phyloP scores from a whole-genome alignment of 805 yeast species.

The Peterozyma toletana region DNA sequence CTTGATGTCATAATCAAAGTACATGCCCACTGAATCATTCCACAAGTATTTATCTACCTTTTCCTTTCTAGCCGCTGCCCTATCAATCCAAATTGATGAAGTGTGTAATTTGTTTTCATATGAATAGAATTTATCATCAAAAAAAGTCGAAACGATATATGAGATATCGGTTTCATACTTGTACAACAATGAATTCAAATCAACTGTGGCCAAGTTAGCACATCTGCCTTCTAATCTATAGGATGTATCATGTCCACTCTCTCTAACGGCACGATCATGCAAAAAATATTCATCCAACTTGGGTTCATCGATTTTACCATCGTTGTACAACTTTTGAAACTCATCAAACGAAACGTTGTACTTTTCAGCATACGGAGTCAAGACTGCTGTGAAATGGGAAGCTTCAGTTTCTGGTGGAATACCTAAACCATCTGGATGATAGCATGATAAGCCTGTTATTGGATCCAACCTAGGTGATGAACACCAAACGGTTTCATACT shows the following conservation, averaged over 20 bases:
- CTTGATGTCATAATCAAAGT: slow-evolving; percentile 76
- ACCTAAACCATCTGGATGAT: slow-evolving; percentile 87
- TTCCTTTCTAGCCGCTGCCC: slow-evolving; percentile 46
- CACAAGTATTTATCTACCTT: slow-evolving; percentile 67
- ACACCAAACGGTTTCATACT: slow-evolving; percentile 78
- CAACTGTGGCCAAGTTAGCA: slow-evolving; percentile 86
- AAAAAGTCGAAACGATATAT: slow-evolving; percentile 44
- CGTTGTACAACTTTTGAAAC: slow-evolving; percentile 65
- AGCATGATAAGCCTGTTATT: slow-evolving; percentile 75
- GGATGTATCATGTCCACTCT: slow-evolving; percentile 93
- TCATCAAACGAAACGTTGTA: slow-evolving; percentile 49
- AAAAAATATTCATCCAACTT: slow-evolving; percentile 80
- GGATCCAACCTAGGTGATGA: slow-evolving; percentile 65
- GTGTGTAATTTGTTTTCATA: slow-evolving; percentile 33
- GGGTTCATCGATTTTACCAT: slow-evolving; percentile 61
- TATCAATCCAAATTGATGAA: slow-evolving; percentile 52
- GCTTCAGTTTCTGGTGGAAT: slow-evolving; percentile 96
- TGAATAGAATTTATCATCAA: slow-evolving; percentile 38
- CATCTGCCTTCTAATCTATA: slow-evolving; percentile 86
- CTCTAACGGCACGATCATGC: slow-evolving; percentile 93
- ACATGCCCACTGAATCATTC: slow-evolving; percentile 75
- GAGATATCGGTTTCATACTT: slow-evolving; percentile 89
- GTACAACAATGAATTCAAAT: slow-evolving; percentile 76
- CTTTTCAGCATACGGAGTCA: slow-evolving; percentile 63
- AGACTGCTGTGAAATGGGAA: slow-evolving; percentile 71